A percentile compares a stretch with the other conserved stretches of the same genome.
phyloP scores from a whole-genome alignment of 495 filamentous ascomycete genomes.

The Xylaria bambusicola region DNA sequence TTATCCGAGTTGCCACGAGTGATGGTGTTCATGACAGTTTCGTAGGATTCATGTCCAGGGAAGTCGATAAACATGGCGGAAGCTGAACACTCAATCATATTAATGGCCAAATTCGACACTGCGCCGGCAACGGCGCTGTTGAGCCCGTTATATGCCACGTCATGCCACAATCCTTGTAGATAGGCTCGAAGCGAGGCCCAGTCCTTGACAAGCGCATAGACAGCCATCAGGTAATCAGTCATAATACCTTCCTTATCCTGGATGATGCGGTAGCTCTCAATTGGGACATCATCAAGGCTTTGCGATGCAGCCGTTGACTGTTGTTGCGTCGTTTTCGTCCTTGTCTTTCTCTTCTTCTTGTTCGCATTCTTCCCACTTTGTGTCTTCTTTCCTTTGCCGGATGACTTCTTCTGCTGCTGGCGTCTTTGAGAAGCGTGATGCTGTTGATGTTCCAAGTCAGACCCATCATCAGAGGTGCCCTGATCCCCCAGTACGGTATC shows the following conservation, averaged over 20 bases:
- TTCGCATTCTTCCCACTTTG: slow-evolving; percentile 32
- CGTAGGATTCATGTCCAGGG: slow-evolving; percentile 41
- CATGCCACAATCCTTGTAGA: slow-evolving; percentile 45
- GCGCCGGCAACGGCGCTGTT: slow-evolving; percentile 50
- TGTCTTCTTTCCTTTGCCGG: slow-evolving; percentile 45
- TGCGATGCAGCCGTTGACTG: slow-evolving; percentile 11
- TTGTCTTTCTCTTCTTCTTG: slow-evolving; percentile 25
- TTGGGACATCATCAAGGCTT: slow-evolving; percentile 31
- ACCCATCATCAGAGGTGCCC: slow-evolving; percentile 17
- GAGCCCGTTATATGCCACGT: slow-evolving; percentile 47
- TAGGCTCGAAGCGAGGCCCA: slow-evolving; percentile 37
- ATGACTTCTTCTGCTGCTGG: slow-evolving; percentile 26
- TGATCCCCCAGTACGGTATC: slow-evolving; percentile 19
- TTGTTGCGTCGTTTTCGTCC: too few relatives aligned
- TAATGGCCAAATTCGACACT: slow-evolving; percentile 43
- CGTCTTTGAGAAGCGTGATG: slow-evolving; percentile 15
- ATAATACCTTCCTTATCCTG: slow-evolving; percentile 32
- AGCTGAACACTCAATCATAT: slow-evolving; percentile 39
- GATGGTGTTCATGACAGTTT: slow-evolving; percentile 40
- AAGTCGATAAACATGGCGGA: slow-evolving; percentile 45
- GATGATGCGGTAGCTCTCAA: slow-evolving; percentile 52
- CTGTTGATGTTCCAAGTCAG: slow-evolving; percentile 16
- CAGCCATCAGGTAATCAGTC: slow-evolving; percentile 45
- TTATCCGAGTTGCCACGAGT: slow-evolving; percentile 40
- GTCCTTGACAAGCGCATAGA: slow-evolving; percentile 34